A percentile compares a stretch with the other conserved stretches of the same genome.
Conservation (phyloP, 2,329 filamentous ascomycete species). For the Aspergillus candidus region DNA sequence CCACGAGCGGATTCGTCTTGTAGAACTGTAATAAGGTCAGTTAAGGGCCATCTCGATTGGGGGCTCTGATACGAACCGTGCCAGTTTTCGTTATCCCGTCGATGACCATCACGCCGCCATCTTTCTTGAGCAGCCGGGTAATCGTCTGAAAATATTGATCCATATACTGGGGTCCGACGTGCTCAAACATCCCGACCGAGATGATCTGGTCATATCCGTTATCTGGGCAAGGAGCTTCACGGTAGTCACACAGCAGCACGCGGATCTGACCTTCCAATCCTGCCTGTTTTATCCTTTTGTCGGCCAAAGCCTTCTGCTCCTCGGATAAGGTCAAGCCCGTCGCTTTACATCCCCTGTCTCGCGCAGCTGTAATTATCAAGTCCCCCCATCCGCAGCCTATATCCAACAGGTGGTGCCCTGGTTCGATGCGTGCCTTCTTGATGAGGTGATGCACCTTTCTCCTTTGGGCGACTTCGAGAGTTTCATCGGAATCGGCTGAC, state of each 20-base stretch:
- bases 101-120: constrained; percentile 61
- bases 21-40: constrained; percentile 38
- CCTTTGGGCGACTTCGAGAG: constrained; percentile 52
- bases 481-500: constrained; percentile 53
- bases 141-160: constrained; percentile 62
- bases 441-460: constrained; percentile 63
- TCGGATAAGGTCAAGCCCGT: constrained; percentile 63
- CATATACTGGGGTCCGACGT: constrained; percentile 63
- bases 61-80: constrained; percentile 25
- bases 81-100: constrained; percentile 76
- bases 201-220: constrained; percentile 63
- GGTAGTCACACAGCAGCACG: constrained; percentile 65
- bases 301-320: constrained; percentile 64
- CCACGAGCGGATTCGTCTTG: constrained; percentile 58
- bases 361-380: constrained; percentile 64
- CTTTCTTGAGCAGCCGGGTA: constrained; percentile 57
- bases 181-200: constrained; percentile 73
- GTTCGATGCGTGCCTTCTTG: constrained; percentile 56
- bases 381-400: constrained; percentile 73
- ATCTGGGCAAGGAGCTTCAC: constrained; percentile 50
- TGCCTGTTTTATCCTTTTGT: constrained; percentile 56
- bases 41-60: no score
- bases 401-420: constrained; percentile 63
- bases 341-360: constrained; percentile 59
- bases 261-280: constrained; percentile 56